Conservation (phyloP, 2,329 filamentous ascomycete genomes). For the Aphanocladium album region DNA sequence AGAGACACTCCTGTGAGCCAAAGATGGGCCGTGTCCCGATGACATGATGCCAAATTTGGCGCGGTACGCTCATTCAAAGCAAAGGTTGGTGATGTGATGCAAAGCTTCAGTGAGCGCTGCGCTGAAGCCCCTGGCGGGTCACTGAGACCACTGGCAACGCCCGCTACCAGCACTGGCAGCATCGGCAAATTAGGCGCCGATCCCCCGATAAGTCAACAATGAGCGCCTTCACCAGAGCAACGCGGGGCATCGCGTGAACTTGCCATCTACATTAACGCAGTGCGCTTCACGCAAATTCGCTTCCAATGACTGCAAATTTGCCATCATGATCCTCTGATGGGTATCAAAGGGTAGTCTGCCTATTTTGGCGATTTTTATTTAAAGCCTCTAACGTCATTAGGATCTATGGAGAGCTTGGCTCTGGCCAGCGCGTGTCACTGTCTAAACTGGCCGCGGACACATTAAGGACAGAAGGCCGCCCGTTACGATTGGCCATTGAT, state of each 20-base stretch:
- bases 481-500: conserved; percentile 84
- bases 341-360: conserved; percentile 55
- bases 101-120: neutral
- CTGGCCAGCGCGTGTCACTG: conserved; percentile 72
- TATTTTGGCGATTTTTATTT: rapidly evolving
- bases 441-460: conserved; percentile 77
- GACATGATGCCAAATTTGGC: conserved; percentile 32
- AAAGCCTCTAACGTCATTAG: conserved; percentile 41
- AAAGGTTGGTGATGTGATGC: neutral
- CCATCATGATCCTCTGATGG: conserved; percentile 39
- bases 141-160: neutral
- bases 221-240: conserved; percentile 25
- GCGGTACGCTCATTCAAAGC: neutral
- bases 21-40: conserved; percentile 36
- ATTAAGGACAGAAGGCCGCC: conserved; percentile 63
- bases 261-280: conserved; percentile 14
- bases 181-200: conserved; percentile 24
- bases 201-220: conserved; percentile 19
- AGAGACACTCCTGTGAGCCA: conserved; percentile 54
- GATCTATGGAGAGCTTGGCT: conserved; percentile 84
- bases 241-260: conserved; percentile 18
- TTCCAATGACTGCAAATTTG: neutral
- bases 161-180: neutral
- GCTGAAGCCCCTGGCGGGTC: neutral
- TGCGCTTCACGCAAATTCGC: conserved; percentile 13